Evolutionary conservation across 2,329 filamentous ascomycete genomes (phyloP).

Genomic region (Aspergillus quadrilineatus): DNA sequence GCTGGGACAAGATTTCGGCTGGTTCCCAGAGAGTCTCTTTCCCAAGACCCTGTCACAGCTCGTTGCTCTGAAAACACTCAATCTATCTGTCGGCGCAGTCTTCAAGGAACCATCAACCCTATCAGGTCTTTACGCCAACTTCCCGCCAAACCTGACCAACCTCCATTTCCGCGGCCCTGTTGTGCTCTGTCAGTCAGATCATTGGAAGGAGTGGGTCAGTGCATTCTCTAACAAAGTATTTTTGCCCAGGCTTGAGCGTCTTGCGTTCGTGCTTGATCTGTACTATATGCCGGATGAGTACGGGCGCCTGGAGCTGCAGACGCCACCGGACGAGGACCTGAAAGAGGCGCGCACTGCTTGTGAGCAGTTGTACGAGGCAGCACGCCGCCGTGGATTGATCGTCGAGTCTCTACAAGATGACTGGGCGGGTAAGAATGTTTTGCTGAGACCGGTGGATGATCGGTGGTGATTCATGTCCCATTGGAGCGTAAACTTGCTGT

Average conservation of each 20-base stretch:
- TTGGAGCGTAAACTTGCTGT: no score
- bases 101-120: slow-evolving; percentile 21
- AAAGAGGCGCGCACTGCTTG: slow-evolving; percentile 19
- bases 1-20: slow-evolving; percentile 21
- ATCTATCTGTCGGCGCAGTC: slow-evolving; percentile 24
- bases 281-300: not conserved
- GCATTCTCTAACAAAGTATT: slow-evolving; percentile 22
- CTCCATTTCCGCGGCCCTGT: slow-evolving; percentile 27
- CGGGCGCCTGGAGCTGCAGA: not conserved
- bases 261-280: slow-evolving; percentile 28
- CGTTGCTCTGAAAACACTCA: slow-evolving; percentile 16
- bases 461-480: slow-evolving; percentile 16
- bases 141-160: slow-evolving; percentile 25
- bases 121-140: slow-evolving; percentile 17
- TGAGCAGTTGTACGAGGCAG: slow-evolving; percentile 20
- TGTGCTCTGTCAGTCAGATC: slow-evolving; percentile 18
- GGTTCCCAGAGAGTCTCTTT: slow-evolving; percentile 16
- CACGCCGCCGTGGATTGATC: slow-evolving; percentile 18
- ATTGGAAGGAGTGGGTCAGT: slow-evolving; percentile 25
- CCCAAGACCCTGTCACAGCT: slow-evolving; percentile 17
- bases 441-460: slow-evolving; percentile 21
- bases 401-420: slow-evolving; percentile 20
- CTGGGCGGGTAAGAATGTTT: slow-evolving; percentile 3
- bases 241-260: slow-evolving; percentile 21
- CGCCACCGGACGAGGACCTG: slow-evolving; percentile 2